These are phyloP conservation scores for Saccharomycopsis fermentans DNA, from an alignment of 805 yeast genomes.

Conservation along the genomic window DNA sequence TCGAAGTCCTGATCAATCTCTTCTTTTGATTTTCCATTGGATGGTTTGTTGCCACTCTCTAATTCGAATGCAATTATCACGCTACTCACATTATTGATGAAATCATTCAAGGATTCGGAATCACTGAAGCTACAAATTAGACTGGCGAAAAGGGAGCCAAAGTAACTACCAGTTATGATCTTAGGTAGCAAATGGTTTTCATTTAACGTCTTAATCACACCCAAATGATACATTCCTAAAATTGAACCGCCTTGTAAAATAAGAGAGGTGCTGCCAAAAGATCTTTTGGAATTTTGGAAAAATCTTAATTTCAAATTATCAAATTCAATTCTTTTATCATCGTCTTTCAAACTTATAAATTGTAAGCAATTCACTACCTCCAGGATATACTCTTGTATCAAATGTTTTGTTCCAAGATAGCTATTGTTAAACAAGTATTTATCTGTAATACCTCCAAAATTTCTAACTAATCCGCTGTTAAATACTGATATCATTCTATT, in stretches of 20 bases:
- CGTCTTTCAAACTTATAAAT: conserved; percentile 35
- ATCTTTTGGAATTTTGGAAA: conserved; percentile 77
- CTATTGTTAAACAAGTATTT: conserved; percentile 70
- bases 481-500: conserved; percentile 52
- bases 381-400: conserved; percentile 77
- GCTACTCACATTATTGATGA: not conserved
- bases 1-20: not conserved
- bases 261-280: conserved; percentile 84
- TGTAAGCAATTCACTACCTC: conserved; percentile 65
- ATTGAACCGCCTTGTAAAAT: conserved; percentile 91
- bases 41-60: not conserved
- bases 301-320: conserved; percentile 55
- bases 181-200: conserved; percentile 68
- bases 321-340: conserved; percentile 21
- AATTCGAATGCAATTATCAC: not conserved
- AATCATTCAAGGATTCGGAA: not conserved
- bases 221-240: conserved; percentile 89
- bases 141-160: conserved; percentile 89
- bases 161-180: conserved; percentile 84
- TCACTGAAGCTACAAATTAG: conserved; percentile 50
- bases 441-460: conserved; percentile 85
- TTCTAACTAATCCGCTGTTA: conserved; percentile 75
- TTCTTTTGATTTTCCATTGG: not conserved
- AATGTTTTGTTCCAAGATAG: conserved; percentile 76
- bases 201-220: conserved; percentile 80